phyloP scores from a whole-genome alignment of 257 asterid genomes.

The Rubia yunnanensis region DNA sequence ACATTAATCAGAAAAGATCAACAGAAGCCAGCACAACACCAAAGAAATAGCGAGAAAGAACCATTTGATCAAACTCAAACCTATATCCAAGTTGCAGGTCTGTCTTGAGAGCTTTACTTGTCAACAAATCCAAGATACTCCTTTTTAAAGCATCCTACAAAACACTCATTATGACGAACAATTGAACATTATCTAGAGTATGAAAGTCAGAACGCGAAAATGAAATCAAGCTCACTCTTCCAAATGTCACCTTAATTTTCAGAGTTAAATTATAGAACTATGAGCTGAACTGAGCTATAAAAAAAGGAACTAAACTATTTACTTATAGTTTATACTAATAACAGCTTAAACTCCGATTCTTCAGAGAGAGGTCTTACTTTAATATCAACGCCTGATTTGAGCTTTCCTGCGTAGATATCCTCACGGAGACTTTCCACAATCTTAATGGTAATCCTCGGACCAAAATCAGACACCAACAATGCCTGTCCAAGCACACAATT shows the following conservation, averaged over 20 bases:
- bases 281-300: no score
- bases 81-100: slow-evolving; percentile 87
- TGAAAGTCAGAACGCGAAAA: neutral
- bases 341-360: neutral
- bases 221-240: no score
- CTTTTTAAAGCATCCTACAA: slow-evolving; percentile 71
- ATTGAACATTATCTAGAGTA: neutral
- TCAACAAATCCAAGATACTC: slow-evolving; percentile 63
- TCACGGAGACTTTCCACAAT: slow-evolving; percentile 87
- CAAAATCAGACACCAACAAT: slow-evolving; percentile 85
- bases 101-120: slow-evolving; percentile 73
- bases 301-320: no score
- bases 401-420: slow-evolving; percentile 84
- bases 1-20: slow-evolving; percentile 14
- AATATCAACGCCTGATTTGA: slow-evolving; percentile 85
- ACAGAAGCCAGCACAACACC: slow-evolving; percentile 1
- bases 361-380: slow-evolving; percentile 38
- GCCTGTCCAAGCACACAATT: slow-evolving; percentile 31
- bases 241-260: no score
- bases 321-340: no score
- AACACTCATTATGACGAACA: slow-evolving; percentile 6
- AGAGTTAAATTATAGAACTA: no score
- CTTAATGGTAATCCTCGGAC: slow-evolving; percentile 82
- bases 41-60: neutral
- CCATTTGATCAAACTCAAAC: slow-evolving; percentile 27